Conservation (phyloP, 768 basidiomycete genomes). For the Obba rivulosa region DNA sequence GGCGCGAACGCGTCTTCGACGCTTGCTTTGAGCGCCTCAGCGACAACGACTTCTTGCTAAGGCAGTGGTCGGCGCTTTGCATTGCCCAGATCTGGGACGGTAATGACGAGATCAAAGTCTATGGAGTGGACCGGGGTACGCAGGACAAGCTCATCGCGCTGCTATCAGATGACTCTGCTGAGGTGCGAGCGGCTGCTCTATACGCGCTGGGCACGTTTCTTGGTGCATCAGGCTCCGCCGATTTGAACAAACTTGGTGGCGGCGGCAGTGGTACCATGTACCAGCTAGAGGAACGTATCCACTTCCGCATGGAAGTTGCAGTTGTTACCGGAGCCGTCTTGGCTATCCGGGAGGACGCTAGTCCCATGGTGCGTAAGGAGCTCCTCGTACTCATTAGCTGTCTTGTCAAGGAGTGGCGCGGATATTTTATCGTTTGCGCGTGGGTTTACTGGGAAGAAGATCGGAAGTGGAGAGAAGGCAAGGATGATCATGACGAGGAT, state of each 20-base stretch:
- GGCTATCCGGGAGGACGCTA: conserved; percentile 88
- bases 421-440: conserved; percentile 92
- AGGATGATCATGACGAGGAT: conserved; percentile 56
- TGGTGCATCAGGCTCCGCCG: conserved; percentile 81
- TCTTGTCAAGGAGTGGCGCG: conserved; percentile 93
- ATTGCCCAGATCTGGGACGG: conserved; percentile 94
- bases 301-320: conserved; percentile 87
- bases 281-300: conserved; percentile 71
- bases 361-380: conserved; percentile 95
- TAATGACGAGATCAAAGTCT: conserved; percentile 85
- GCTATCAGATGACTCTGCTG: conserved; percentile 83
- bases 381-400: conserved; percentile 87
- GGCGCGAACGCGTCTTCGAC: conserved; percentile 77
- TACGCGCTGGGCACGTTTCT: conserved; percentile 92
- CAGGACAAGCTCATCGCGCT: conserved; percentile 79
- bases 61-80: conserved; percentile 92
- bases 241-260: conserved; percentile 62
- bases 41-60: conserved; percentile 86
- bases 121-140: conserved; percentile 71
- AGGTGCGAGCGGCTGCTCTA: conserved; percentile 87
- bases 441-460: conserved; percentile 98
- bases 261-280: conserved; percentile 80
- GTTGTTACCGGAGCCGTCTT: conserved; percentile 86
- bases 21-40: conserved; percentile 80
- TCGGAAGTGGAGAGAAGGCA: conserved; percentile 47